Evolutionary conservation across 495 filamentous ascomycete genomes (phyloP).

Genomic region (Aspergillus olivimuriae): DNA sequence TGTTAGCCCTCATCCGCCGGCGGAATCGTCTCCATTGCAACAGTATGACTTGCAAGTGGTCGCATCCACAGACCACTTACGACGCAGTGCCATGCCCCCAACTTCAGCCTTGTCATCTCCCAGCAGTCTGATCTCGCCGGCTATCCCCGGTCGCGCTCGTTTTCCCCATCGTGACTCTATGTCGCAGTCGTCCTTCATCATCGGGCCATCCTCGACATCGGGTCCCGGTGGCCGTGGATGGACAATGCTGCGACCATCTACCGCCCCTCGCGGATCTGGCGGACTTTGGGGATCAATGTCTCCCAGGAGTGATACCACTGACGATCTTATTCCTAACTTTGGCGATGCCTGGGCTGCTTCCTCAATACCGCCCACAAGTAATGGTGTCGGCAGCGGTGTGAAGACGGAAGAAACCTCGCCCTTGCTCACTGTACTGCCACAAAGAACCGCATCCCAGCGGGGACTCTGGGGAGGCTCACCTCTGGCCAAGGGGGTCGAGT

Average conservation of each 20-base stretch:
- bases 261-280: constrained; percentile 13
- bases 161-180: constrained; percentile 25
- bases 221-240: constrained; percentile 20
- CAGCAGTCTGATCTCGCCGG: constrained; percentile 15
- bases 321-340: constrained; percentile 35
- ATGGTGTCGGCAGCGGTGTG: neutral
- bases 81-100: constrained; percentile 41
- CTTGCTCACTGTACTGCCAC: no score
- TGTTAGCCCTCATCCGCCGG: constrained; percentile 11
- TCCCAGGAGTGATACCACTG: constrained; percentile 16
- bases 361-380: no score
- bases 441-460: constrained; percentile 31
- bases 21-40: constrained; percentile 35
- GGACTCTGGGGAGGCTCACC: constrained; percentile 39
- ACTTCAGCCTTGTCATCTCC: constrained; percentile 22
- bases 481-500: constrained; percentile 27
- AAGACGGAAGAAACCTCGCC: no score
- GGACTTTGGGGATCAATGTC: constrained; percentile 34
- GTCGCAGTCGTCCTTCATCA: constrained; percentile 19
- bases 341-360: constrained; percentile 19
- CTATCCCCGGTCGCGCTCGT: constrained; percentile 21
- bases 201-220: constrained; percentile 17
- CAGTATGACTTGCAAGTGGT: constrained; percentile 71
- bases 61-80: constrained; percentile 76
- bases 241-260: constrained; percentile 20